phyloP scores from a whole-genome alignment of 345 rosid species.

The Acer saccharum region DNA sequence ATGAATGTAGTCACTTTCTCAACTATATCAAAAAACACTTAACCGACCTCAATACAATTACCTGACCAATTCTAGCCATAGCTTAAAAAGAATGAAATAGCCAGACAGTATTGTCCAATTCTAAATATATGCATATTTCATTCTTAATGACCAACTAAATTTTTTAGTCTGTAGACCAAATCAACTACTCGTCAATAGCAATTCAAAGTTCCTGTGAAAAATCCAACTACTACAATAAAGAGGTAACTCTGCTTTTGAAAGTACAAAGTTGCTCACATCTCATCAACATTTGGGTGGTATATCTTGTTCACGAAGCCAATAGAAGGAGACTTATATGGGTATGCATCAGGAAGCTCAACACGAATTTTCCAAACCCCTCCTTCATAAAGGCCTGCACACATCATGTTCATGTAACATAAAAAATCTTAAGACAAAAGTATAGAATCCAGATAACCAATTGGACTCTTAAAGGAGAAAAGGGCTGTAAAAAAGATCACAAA shows the following conservation, averaged over 20 bases:
- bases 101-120: neutral
- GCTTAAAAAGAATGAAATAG: neutral
- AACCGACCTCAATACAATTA: neutral
- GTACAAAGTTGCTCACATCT: conserved; percentile 47
- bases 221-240: neutral
- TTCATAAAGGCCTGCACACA: conserved; percentile 62
- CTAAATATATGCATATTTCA: neutral
- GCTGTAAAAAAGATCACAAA: neutral
- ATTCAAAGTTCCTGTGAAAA: neutral
- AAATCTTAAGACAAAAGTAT: neutral
- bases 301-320: conserved; percentile 76
- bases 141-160: neutral
- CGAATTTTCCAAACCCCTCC: conserved; percentile 75
- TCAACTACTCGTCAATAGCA: neutral
- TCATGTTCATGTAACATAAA: conserved; percentile 8
- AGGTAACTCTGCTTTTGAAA: conserved; percentile 8
- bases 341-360: conserved; percentile 80
- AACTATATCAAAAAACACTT: neutral
- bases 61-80: neutral
- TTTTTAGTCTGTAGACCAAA: neutral
- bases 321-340: conserved; percentile 78
- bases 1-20: neutral
- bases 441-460: neutral
- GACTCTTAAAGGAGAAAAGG: neutral
- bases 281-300: conserved; percentile 80